These are phyloP conservation scores for Hibiscus syriacus DNA, from an alignment of 345 rosid genomes.

Conservation along the genomic window DNA sequence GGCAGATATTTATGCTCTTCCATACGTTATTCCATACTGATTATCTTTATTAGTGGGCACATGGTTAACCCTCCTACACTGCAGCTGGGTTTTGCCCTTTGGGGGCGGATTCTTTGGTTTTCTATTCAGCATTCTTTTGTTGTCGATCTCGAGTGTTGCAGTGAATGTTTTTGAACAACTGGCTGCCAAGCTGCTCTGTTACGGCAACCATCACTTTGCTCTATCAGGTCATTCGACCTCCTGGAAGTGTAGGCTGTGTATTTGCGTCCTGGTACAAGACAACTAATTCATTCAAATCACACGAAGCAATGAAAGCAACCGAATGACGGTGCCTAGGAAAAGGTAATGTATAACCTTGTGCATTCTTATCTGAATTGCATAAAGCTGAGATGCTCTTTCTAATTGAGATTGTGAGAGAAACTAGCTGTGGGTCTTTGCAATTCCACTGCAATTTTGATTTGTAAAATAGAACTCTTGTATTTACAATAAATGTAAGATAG, in stretches of 20 bases:
- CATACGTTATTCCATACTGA: slow-evolving; percentile 74
- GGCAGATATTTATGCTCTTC: slow-evolving; percentile 60
- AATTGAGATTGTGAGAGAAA: slow-evolving; percentile 26
- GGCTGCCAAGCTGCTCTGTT: slow-evolving; percentile 1
- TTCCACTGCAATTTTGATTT: slow-evolving; percentile 47
- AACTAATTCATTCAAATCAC: slow-evolving; percentile 21
- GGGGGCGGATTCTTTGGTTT: slow-evolving; percentile 7
- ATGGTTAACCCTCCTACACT: not conserved
- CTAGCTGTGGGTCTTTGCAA: slow-evolving; percentile 19
- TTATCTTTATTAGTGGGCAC: slow-evolving; percentile 6
- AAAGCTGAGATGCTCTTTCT: slow-evolving; percentile 20
- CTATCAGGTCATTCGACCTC: not conserved
- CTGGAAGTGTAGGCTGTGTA: not conserved
- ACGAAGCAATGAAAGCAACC: not conserved
- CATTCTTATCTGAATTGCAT: slow-evolving; percentile 15
- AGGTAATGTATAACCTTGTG: slow-evolving; percentile 18
- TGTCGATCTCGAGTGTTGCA: slow-evolving; percentile 1
- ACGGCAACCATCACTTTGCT: not conserved
- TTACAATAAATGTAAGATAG: slow-evolving; percentile 20
- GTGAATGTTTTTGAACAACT: not conserved
- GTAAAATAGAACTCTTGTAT: slow-evolving; percentile 37
- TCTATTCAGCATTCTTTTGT: slow-evolving; percentile 12
- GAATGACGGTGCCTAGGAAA: slow-evolving; percentile 6
- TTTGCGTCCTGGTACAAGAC: not conserved
- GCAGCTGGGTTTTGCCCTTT: slow-evolving; percentile 11